phyloP scores from a whole-genome alignment of 371 early-diverging fungal genomes.

The Lichtheimia ramosa region DNA sequence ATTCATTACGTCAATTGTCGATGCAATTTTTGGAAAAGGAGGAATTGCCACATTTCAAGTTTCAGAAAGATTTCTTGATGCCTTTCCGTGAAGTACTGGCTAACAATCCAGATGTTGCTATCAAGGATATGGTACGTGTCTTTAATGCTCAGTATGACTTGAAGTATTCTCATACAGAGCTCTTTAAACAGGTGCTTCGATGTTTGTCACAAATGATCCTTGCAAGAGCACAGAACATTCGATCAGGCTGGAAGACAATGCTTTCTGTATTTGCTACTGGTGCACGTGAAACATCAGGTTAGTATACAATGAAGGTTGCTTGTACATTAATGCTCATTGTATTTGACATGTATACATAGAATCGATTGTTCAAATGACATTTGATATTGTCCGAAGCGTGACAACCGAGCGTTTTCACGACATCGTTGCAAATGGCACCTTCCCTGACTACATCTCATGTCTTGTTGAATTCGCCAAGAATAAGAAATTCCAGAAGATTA shows the following conservation, averaged over 20 bases:
- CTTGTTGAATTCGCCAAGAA: conserved; percentile 77
- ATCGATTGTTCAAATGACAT: conserved; percentile 64
- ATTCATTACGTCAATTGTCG: conserved; percentile 90
- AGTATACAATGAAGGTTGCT: neutral
- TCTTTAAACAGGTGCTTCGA: conserved; percentile 50
- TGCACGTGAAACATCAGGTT: conserved; percentile 70
- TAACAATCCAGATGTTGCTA: conserved; percentile 70
- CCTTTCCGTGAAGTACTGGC: conserved; percentile 89
- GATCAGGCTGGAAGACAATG: conserved; percentile 92
- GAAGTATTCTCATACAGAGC: neutral
- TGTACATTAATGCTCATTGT: neutral
- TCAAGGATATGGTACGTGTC: conserved; percentile 84
- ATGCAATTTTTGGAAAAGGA: conserved; percentile 94
- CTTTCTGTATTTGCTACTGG: conserved; percentile 80
- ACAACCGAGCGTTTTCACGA: conserved; percentile 68
- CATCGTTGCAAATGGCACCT: conserved; percentile 67
- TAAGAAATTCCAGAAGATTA: conserved; percentile 53
- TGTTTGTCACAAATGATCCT: conserved; percentile 91
- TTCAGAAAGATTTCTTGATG: conserved; percentile 92
- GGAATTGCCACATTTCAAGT: conserved; percentile 93
- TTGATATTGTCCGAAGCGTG: conserved; percentile 66
- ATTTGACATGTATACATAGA: conserved; percentile 27
- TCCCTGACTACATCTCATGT: conserved; percentile 80
- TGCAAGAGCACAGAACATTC: conserved; percentile 70
- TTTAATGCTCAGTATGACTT: too few species aligned